phyloP scores from a whole-genome alignment of 805 yeast species.

The Ogataea allantospora region DNA sequence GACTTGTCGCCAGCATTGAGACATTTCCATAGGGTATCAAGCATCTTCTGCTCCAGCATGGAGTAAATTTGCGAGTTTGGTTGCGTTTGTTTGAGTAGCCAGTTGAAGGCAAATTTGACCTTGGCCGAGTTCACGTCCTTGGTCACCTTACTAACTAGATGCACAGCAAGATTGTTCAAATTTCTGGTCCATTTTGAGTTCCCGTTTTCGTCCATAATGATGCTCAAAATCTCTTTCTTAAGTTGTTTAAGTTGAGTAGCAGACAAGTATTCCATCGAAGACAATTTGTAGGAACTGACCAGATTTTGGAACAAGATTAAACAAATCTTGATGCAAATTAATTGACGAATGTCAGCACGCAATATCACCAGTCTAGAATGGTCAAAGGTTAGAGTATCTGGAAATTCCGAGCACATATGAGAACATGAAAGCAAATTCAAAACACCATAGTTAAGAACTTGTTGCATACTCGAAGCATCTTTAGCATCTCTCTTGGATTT shows the following conservation, averaged over 20 bases:
- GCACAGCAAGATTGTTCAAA: conserved; percentile 68
- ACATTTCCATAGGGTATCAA: conserved; percentile 41
- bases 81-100: conserved; percentile 85
- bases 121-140: conserved; percentile 37
- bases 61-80: conserved; percentile 77
- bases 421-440: conserved; percentile 71
- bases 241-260: conserved; percentile 44
- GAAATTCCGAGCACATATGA: conserved; percentile 78
- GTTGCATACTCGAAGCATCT: conserved; percentile 21
- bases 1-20: conserved; percentile 10
- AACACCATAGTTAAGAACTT: conserved; percentile 49
- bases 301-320: conserved; percentile 70
- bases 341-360: conserved; percentile 82
- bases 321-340: conserved; percentile 77
- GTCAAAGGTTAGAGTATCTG: conserved; percentile 80
- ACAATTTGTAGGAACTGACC: conserved; percentile 36
- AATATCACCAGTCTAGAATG: conserved; percentile 73
- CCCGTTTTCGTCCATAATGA: conserved; percentile 82
- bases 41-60: conserved; percentile 66
- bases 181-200: conserved; percentile 90
- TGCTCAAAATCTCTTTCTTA: conserved; percentile 71
- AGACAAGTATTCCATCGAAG: conserved; percentile 35
- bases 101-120: conserved; percentile 64
- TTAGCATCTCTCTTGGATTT: conserved; percentile 27
- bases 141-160: conserved; percentile 45